These are phyloP conservation scores for Aureobasidium musti DNA, from an alignment of 2,329 filamentous ascomycete species.

Conservation along the genomic window DNA sequence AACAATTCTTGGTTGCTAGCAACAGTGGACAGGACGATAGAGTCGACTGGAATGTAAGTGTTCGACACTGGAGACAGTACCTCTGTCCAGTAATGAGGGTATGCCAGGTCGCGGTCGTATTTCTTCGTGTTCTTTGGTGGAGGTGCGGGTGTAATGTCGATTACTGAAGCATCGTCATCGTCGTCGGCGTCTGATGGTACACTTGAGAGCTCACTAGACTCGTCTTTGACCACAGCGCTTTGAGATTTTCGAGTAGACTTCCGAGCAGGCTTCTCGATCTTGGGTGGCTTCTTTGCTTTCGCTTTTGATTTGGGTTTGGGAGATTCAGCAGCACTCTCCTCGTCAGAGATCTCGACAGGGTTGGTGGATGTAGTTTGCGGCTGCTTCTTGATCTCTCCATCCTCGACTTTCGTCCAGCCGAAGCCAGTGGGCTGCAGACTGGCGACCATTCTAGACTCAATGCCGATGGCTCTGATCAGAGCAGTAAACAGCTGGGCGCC, in stretches of 20 bases:
- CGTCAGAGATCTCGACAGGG: constrained; percentile 28
- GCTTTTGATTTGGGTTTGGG: constrained; percentile 23
- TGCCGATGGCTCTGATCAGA: constrained; percentile 73
- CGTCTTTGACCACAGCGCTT: constrained; percentile 53
- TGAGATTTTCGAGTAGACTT: constrained; percentile 39
- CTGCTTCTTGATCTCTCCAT: constrained; percentile 58
- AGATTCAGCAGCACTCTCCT: constrained; percentile 28
- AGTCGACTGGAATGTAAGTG: constrained; percentile 76
- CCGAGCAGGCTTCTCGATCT: constrained; percentile 34
- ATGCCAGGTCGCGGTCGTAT: constrained; percentile 76
- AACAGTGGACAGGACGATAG: constrained; percentile 67
- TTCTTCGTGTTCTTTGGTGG: constrained; percentile 51
- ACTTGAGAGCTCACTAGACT: constrained; percentile 47
- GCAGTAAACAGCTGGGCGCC: constrained; percentile 89
- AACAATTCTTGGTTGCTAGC: constrained; percentile 72
- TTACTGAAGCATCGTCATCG: constrained; percentile 55
- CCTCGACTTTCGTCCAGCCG: constrained; percentile 85
- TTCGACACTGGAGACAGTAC: constrained; percentile 79
- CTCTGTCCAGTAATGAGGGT: constrained; percentile 92
- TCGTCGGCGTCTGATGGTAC: constrained; percentile 47
- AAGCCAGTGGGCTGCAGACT: constrained; percentile 86
- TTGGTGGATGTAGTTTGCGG: constrained; percentile 19
- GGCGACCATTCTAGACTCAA: constrained; percentile 81
- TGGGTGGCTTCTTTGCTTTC: constrained; percentile 30
- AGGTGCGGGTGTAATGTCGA: constrained; percentile 56